A percentile compares a stretch with the other conserved stretches of the same genome.
phyloP scores from a whole-genome alignment of 768 basidiomycete genomes.

The Strobilomyces dryophilus region DNA sequence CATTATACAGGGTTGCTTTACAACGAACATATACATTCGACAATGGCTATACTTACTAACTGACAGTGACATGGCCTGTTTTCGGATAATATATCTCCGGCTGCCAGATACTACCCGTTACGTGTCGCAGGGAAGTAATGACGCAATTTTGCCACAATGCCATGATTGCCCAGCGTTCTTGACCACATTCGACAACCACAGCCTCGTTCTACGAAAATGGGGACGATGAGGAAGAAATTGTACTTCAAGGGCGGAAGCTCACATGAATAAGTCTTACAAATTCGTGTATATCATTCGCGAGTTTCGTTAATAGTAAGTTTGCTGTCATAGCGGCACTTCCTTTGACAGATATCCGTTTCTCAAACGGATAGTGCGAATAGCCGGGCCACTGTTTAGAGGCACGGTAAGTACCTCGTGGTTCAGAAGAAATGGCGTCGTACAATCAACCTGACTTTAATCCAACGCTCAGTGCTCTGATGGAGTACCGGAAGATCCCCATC shows the following conservation, averaged over 20 bases:
- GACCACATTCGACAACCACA: slow-evolving; percentile 32
- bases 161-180: slow-evolving; percentile 37
- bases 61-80: not conserved
- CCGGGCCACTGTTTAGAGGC: slow-evolving; percentile 43
- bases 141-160: slow-evolving; percentile 29
- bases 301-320: slow-evolving; percentile 27
- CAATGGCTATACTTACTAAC: slow-evolving; percentile 4
- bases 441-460: slow-evolving; percentile 33
- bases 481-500: slow-evolving; percentile 21
- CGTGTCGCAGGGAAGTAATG: slow-evolving; percentile 38
- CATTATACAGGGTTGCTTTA: slow-evolving; percentile 12
- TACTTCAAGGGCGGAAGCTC: slow-evolving; percentile 4
- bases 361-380: slow-evolving; percentile 35
- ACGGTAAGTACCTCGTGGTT: not conserved
- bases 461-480: slow-evolving; percentile 18
- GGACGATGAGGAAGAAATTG: not conserved
- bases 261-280: slow-evolving; percentile 32
- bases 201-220: slow-evolving; percentile 19
- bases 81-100: slow-evolving; percentile 36
- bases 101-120: slow-evolving; percentile 41
- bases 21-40: slow-evolving; percentile 6
- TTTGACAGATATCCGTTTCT: slow-evolving; percentile 36
- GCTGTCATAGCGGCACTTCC: slow-evolving; percentile 29
- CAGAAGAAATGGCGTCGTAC: slow-evolving; percentile 21
- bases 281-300: slow-evolving; percentile 30